A percentile compares a stretch with the other conserved stretches of the same genome.
Evolutionary conservation across 2,329 filamentous ascomycete genomes (phyloP).

Genomic region (Fusarium nematophilum): DNA sequence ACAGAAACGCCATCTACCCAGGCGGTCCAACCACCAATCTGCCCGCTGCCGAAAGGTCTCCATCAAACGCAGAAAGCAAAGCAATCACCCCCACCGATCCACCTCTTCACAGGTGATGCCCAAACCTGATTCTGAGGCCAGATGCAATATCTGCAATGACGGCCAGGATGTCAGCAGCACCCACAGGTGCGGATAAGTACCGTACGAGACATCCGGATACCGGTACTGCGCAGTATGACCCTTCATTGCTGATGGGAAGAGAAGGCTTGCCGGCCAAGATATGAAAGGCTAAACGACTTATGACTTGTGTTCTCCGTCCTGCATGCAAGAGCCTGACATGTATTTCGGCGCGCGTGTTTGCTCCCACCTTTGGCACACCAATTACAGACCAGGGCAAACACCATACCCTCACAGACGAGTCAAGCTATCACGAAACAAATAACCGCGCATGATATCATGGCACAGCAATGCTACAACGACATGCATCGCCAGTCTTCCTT

Average conservation of each 20-base stretch:
- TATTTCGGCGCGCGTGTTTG: background rate
- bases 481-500: too few species aligned
- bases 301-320: too few species aligned
- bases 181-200: too few species aligned
- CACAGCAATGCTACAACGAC: conserved; percentile 40
- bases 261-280: too few species aligned
- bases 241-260: background rate
- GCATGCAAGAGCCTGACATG: background rate
- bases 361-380: conserved; percentile 1
- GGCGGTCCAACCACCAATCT: background rate
- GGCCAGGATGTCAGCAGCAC: background rate
- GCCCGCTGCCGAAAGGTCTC: background rate
- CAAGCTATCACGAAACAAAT: too few species aligned
- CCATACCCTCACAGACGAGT: conserved; percentile 9
- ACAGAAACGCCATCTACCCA: background rate
- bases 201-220: conserved; percentile 2
- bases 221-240: background rate
- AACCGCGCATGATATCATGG: conserved; percentile 49
- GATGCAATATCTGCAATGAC: conserved; percentile 1
- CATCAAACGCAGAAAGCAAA: background rate
- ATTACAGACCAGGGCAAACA: conserved; percentile 10
- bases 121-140: conserved; percentile 18
- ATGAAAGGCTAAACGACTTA: too few species aligned
- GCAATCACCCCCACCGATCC: background rate
- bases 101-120: conserved; percentile 16